A percentile compares a stretch with the other conserved stretches of the same genome.
Evolutionary conservation across 75 land plant genomes (phyloP).

Genomic region (Adiantum capillusveneris): DNA sequence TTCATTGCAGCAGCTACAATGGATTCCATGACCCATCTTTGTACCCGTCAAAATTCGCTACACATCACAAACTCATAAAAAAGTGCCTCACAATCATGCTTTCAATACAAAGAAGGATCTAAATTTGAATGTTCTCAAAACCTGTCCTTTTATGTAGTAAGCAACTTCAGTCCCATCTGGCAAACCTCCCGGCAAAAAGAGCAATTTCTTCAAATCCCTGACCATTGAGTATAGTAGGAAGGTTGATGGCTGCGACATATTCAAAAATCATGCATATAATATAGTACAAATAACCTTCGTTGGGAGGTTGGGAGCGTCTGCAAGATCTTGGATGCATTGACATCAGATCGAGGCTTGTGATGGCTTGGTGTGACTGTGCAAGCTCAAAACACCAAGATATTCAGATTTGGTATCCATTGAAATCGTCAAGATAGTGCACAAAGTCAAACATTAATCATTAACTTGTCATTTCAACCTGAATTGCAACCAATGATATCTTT

Average conservation of each 20-base stretch:
- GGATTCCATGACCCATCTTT: constrained; percentile 24
- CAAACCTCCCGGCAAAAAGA: constrained; percentile 69
- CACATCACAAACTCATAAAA: constrained; percentile 8
- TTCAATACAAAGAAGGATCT: too few relatives aligned
- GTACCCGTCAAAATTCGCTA: constrained; percentile 21
- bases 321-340: not conserved
- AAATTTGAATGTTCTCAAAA: too few relatives aligned
- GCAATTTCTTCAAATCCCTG: constrained; percentile 56
- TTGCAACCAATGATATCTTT: too few relatives aligned
- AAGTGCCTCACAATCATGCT: too few relatives aligned
- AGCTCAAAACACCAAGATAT: not conserved
- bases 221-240: too few relatives aligned
- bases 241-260: too few relatives aligned
- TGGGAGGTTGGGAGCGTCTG: not conserved
- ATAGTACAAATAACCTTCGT: too few relatives aligned
- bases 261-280: too few relatives aligned
- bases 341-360: not conserved
- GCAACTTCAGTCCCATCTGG: constrained; percentile 86
- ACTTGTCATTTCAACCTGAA: not conserved
- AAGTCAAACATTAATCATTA: too few relatives aligned
- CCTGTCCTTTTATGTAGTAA: constrained; percentile 81
- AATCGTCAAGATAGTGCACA: too few relatives aligned
- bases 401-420: too few relatives aligned
- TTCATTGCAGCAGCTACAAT: constrained; percentile 28
- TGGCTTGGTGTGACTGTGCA: not conserved